Evolutionary conservation across 2,329 filamentous ascomycete genomes (phyloP), one percentile per base, ranked within the genome.

Genomic region (Pestalotiopsis sp.): DNA sequence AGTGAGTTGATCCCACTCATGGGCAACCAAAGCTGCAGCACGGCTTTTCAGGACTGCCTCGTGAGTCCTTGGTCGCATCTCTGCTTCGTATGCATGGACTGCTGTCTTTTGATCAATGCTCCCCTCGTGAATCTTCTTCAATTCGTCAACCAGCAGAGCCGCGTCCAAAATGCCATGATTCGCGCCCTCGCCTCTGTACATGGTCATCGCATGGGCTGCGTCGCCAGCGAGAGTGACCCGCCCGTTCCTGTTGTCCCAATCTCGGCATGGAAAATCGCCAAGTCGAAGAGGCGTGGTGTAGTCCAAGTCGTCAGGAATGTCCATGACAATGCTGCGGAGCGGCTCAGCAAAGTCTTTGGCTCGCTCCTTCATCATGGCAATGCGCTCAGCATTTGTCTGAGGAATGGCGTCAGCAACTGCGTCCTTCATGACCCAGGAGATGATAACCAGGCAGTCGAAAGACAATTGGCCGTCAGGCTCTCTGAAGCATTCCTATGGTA

Each of bases 161-260:
- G 80, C 80, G 64, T 82, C 80, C n/a, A 81, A 73, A 13, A 82
- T 80, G 17, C 80, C 80, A 67, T 82, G 80, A 66, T 82, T 82
- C 7, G 75, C 78, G 1, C 76, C 81, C 65, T 82, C 80, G 31
- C 81, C 81, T 17, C 81, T 77, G 65, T 79, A 87, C 85, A 88
- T 87, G 38, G 85, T 87, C 86, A 89, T 88, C n/a, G 86, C 83
- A 74, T 89, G 86, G 0, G 86, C 86, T 2, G 86, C 83, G 73
- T 89, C 87, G 3, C 87, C 87, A 3, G 83, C 79, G 1, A 89
- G 75, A 1, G 85, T 85, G 3, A 85, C 81, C 1, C 79, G 77
- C 3, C 85, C 85, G 55, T 76, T 73, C 13, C 72, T 74, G 62
- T 82, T 83, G 68, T 83, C 76, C 83, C 84, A 86, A 6, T 75